A percentile compares a stretch with the other conserved stretches of the same genome.
Evolutionary conservation across 192 early-diverging fungal species (phyloP).

Genomic region (Paraglomus occultum): DNA sequence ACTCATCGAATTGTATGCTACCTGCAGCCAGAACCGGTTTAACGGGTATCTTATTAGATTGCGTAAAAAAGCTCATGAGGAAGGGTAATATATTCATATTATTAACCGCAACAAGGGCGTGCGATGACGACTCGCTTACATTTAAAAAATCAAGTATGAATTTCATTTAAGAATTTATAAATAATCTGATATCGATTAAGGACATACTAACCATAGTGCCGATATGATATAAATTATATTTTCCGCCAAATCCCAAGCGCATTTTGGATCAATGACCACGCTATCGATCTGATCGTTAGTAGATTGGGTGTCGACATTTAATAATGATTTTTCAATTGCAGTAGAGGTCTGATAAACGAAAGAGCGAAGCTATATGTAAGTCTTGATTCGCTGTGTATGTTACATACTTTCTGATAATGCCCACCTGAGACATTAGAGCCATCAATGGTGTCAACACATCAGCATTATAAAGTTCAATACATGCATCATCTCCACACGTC

Average conservation of each 20-base stretch:
- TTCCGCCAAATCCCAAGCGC: constrained; percentile 57
- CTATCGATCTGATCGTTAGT: constrained; percentile 25
- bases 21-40: constrained; percentile 54
- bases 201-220: constrained; percentile 40
- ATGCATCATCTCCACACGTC: constrained; percentile 51
- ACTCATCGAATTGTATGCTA: constrained; percentile 14
- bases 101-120: constrained; percentile 66
- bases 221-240: constrained; percentile 58
- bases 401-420: constrained; percentile 1
- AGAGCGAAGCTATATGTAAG: not conserved
- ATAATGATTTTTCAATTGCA: constrained; percentile 30
- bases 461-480: constrained; percentile 53
- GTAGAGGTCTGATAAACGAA: constrained; percentile 28
- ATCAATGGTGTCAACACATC: constrained; percentile 56
- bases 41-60: constrained; percentile 45
- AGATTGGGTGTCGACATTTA: too few relatives aligned
- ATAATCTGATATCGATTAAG: not conserved
- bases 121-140: constrained; percentile 67
- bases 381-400: too few relatives aligned
- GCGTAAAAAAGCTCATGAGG: constrained; percentile 66
- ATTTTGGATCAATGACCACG: constrained; percentile 38
- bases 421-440: constrained; percentile 46
- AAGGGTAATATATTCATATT: constrained; percentile 58
- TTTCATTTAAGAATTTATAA: not conserved
- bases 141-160: not conserved